Percentiles rank a stretch among this genome's conserved stretches.
Conservation (phyloP, 2,329 filamentous ascomycete genomes). For the Penicillium sp. region DNA sequence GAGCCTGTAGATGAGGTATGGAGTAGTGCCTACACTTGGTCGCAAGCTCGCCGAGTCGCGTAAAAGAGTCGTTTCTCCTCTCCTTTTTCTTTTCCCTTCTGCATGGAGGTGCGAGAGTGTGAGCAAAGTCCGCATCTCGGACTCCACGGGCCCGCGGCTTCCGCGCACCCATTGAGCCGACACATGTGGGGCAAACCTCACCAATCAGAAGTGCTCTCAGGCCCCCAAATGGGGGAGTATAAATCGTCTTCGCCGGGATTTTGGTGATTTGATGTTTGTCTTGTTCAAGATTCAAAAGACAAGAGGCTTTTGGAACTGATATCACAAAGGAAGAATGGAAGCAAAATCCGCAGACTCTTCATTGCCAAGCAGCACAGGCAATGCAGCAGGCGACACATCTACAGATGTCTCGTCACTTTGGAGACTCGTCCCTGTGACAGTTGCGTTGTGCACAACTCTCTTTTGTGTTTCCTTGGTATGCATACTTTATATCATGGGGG, state of each 20-base stretch:
- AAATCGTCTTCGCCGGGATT: not conserved
- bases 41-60: too few relatives aligned
- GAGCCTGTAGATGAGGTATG: too few relatives aligned
- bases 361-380: not conserved
- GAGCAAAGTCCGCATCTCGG: not conserved
- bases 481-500: not conserved
- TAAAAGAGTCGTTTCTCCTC: too few relatives aligned
- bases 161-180: not conserved
- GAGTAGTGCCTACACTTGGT: too few relatives aligned
- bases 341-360: not conserved
- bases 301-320: not conserved
- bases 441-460: not conserved
- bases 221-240: not conserved
- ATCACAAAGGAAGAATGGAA: not conserved
- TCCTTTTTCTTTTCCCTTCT: too few relatives aligned
- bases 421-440: not conserved
- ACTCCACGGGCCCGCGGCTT: not conserved
- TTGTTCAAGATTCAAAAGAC: too few relatives aligned
- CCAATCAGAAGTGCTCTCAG: not conserved
- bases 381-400: not conserved
- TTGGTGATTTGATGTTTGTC: too few relatives aligned
- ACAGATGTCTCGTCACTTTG: not conserved
- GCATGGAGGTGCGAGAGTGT: too few relatives aligned
- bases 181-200: not conserved
- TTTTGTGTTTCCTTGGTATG: not conserved